These are phyloP conservation scores for Arbutus unedo DNA, from an alignment of 148 eudicot species.

Conservation along the genomic window DNA sequence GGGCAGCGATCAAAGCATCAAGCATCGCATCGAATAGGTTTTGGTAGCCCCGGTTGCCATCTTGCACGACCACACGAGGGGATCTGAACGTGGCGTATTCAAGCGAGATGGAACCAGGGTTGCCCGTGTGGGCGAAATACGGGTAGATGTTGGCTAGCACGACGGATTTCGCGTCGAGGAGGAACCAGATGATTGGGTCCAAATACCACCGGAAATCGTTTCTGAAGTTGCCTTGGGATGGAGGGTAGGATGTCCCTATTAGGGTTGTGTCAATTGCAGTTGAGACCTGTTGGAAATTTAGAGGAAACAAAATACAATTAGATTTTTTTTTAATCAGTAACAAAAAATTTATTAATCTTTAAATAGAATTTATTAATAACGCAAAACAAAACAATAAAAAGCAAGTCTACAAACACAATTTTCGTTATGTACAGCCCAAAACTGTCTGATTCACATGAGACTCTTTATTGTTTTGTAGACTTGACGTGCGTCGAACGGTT, in stretches of 20 bases:
- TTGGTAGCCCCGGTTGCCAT: conserved; percentile 10
- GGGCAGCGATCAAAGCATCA: conserved; percentile 4
- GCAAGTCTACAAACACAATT: too few species aligned
- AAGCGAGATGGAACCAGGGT: not conserved
- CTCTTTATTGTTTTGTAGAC: too few species aligned
- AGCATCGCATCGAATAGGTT: conserved; percentile 15
- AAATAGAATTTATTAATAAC: too few species aligned
- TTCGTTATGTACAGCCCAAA: too few species aligned
- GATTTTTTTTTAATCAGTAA: too few species aligned
- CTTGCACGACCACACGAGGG: conserved; percentile 3
- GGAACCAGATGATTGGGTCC: conserved; percentile 3
- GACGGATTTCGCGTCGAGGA: not conserved
- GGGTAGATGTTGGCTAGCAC: conserved; percentile 9
- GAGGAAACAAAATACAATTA: too few species aligned
- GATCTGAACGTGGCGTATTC: conserved; percentile 9
- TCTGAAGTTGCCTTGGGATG: conserved; percentile 13
- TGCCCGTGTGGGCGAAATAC: not conserved
- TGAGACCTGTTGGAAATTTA: conserved; percentile 9
- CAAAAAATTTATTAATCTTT: too few species aligned
- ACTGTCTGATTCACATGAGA: too few species aligned
- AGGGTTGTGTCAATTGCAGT: conserved; percentile 10
- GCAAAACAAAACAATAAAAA: too few species aligned
- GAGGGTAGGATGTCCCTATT: conserved; percentile 1
- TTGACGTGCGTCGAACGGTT: too few species aligned
- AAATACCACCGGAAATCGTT: not conserved